Conservation (phyloP, 164 flowering plant genomes). For the grape (Vitis vinifera) region DNA sequence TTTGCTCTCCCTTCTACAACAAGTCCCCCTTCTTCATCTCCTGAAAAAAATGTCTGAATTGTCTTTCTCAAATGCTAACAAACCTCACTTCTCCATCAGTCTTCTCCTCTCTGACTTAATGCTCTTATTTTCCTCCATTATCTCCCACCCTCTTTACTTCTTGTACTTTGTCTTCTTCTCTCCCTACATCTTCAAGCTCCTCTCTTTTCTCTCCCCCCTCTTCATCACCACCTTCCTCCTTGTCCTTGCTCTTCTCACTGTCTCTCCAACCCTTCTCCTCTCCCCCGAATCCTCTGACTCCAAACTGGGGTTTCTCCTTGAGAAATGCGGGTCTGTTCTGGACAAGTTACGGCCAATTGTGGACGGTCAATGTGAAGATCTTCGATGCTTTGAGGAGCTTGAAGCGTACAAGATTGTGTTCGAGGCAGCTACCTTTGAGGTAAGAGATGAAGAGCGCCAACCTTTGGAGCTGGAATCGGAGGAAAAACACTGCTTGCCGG, state of each 20-base stretch:
- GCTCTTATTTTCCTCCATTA: conserved; percentile 37
- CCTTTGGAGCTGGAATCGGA: conserved; percentile 7
- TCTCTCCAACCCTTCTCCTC: conserved; percentile 24
- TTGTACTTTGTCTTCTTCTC: conserved; percentile 78
- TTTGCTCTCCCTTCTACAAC: conserved; percentile 5
- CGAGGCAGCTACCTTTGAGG: conserved; percentile 13
- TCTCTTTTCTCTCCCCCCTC: conserved; percentile 76
- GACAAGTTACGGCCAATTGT: conserved; percentile 17
- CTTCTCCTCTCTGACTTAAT: conserved; percentile 40
- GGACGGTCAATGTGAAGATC: conserved; percentile 18
- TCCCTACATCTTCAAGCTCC: conserved; percentile 64
- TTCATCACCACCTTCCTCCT: conserved; percentile 74
- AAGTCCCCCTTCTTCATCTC: conserved; percentile 10
- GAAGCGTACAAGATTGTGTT: conserved; percentile 50
- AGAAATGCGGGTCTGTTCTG: conserved; percentile 12
- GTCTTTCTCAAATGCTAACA: conserved; percentile 21
- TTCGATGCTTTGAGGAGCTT: conserved; percentile 25
- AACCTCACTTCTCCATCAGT: conserved; percentile 21
- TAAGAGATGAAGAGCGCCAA: conserved; percentile 9
- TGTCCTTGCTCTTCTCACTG: conserved; percentile 43
- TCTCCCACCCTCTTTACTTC: conserved; percentile 70
- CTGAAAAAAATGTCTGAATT: conserved; percentile 36
- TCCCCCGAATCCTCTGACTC: conserved; percentile 13
- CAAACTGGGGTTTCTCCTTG: conserved; percentile 26
- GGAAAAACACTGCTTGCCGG: background rate